These are phyloP conservation scores for Tilletia setariae DNA, from an alignment of 1,284 basidiomycete species.

Conservation along the genomic window DNA sequence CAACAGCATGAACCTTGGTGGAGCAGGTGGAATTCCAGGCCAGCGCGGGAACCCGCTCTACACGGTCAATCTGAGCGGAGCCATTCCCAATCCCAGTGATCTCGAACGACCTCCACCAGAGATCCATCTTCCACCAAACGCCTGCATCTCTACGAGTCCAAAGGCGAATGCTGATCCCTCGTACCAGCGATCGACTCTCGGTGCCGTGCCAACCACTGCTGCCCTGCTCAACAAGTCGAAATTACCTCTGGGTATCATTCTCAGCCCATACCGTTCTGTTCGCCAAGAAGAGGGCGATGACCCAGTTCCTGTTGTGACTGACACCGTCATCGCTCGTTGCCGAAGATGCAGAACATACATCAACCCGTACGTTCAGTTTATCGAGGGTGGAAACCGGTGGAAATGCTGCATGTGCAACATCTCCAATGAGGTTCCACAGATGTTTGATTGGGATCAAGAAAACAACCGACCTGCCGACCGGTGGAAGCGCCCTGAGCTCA, in stretches of 20 bases:
- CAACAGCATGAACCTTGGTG: constrained; percentile 58
- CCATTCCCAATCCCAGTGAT: constrained; percentile 73
- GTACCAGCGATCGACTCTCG: constrained; percentile 88
- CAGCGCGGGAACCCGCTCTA: constrained; percentile 29
- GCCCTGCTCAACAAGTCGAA: constrained; percentile 88
- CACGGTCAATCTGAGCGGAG: constrained; percentile 44
- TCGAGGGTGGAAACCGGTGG: constrained; percentile 98
- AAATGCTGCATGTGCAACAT: constrained; percentile 99
- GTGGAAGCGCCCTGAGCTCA: constrained; percentile 89
- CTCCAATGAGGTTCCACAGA: constrained; percentile 96
- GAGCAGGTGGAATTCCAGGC: constrained; percentile 15
- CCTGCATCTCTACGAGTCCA: constrained; percentile 76
- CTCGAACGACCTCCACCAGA: constrained; percentile 78
- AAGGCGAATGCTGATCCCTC: constrained; percentile 80
- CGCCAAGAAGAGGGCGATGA: constrained; percentile 61
- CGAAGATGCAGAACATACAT: constrained; percentile 96
- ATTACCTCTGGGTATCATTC: constrained; percentile 82
- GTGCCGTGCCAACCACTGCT: constrained; percentile 88
- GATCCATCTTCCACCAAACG: constrained; percentile 76
- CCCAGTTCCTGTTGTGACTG: constrained; percentile 79
- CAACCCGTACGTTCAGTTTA: constrained; percentile 97
- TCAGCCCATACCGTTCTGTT: constrained; percentile 86
- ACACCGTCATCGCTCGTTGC: constrained; percentile 95
- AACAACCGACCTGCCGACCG: constrained; percentile 92
- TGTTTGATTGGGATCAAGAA: constrained; percentile 96